Base-by-base conservation (phyloP, 2,329 filamentous ascomycete species). In the Trichoderma harzianum region DNA sequence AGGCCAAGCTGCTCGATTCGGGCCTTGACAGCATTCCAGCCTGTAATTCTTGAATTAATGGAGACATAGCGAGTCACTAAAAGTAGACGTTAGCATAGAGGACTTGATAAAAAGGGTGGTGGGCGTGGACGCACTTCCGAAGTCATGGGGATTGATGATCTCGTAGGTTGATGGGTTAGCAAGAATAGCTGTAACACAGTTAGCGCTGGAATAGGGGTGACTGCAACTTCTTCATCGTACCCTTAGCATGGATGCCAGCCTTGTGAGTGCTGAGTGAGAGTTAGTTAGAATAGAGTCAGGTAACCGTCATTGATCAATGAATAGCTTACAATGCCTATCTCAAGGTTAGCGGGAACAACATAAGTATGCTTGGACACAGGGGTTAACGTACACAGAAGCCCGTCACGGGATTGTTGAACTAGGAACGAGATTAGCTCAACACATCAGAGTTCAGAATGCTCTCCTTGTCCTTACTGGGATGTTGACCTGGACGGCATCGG, bases 1-100 rank as follows among this genome's bases (percentile, higher is more conserved):
- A 43, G 36, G 36, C 36, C 36, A 3, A 97, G 89, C 84, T 97
- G 94, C 78, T 92, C 90, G 26, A 92, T 92, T 84, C 95, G 90
- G 70, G 90, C 92, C 89, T 97, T 97, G 87, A 98, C 94, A 60
- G 95, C 94, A 80, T 98, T 98, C 95, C 94, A 97, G 78, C 94
- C 94, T 5, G 94, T 97, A 76, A 97, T 82, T 74, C 94, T 87
- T 58, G 90, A 93, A 5, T n/a, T 47, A 21, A 47, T 47, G 18
- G 92, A 91, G 78, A 97, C 95, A 86, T 69, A 58, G 18, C 55
- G 26, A 11, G 26, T 58, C 16, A 58, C 55, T 43, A 8, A 43
- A 4, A 43, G 16, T 18, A 43, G 36, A 18, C 16, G 16, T 43
- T 43, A 43, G 36, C 36, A 43, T 18, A 18, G 36, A 43, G 36